Evolutionary conservation across 2,329 filamentous ascomycete genomes (phyloP).

Genomic region (Cladobotryum mycophilum): DNA sequence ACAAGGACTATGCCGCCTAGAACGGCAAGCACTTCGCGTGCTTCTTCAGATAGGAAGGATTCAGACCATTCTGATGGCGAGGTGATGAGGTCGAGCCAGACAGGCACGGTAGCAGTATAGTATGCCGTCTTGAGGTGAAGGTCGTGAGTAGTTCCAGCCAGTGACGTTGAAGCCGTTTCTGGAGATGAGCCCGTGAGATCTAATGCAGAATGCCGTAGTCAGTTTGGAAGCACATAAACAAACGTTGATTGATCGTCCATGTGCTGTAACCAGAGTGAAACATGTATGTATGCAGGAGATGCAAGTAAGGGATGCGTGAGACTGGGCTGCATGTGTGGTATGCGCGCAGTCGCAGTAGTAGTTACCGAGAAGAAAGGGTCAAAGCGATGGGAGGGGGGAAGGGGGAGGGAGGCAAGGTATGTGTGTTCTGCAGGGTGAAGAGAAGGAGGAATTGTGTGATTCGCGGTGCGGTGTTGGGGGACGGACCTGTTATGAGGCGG

Average conservation of each 20-base stretch:
- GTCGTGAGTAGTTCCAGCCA: slow-evolving; percentile 55
- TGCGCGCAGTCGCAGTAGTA: no score
- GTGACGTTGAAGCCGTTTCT: slow-evolving; percentile 31
- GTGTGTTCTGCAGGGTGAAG: background rate
- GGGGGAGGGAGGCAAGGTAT: no score
- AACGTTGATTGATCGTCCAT: background rate
- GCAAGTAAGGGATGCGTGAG: background rate
- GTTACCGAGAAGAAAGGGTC: no score
- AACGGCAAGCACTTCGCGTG: slow-evolving; percentile 54
- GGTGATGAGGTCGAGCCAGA: slow-evolving; percentile 61
- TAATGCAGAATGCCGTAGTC: slow-evolving; percentile 19
- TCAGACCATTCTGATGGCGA: slow-evolving; percentile 48
- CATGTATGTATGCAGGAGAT: background rate
- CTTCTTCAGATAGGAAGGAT: slow-evolving; percentile 55
- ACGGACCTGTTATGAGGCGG: slow-evolving; percentile 47
- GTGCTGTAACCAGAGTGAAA: background rate
- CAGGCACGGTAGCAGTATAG: slow-evolving; percentile 53
- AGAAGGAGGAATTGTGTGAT: background rate
- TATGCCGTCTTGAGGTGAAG: slow-evolving; percentile 52
- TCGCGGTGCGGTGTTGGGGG: no score
- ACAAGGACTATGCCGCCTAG: slow-evolving; percentile 52
- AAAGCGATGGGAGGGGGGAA: no score
- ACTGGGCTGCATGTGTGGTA: background rate
- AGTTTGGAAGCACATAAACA: no score
- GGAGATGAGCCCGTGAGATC: slow-evolving; percentile 47